These are phyloP conservation scores for Collybia mongolica DNA, from an alignment of 768 basidiomycete genomes.

Conservation along the genomic window DNA sequence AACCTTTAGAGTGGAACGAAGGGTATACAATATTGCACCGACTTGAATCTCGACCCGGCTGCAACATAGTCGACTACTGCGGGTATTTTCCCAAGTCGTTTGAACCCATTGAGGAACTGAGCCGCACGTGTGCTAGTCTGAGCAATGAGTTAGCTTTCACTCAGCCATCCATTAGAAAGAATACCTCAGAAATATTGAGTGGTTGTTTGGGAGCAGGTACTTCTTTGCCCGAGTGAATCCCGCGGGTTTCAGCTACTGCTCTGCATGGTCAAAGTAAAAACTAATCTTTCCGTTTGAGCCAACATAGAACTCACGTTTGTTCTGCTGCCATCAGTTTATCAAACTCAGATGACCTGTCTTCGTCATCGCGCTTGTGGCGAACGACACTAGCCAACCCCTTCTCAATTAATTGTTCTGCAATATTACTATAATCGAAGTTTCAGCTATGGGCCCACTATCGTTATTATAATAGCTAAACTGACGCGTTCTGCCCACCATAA, in stretches of 20 bases:
- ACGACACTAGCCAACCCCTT: constrained; percentile 89
- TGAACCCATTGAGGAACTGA: constrained; percentile 89
- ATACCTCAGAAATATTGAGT: constrained; percentile 89
- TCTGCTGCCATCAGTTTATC: constrained; percentile 96
- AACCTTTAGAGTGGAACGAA: neutral
- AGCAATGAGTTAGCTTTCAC: neutral
- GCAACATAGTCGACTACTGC: constrained; percentile 94
- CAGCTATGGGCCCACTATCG: neutral
- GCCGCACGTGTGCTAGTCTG: constrained; percentile 73
- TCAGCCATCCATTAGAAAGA: no score
- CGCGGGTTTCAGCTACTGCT: constrained; percentile 73
- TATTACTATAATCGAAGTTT: constrained; percentile 54
- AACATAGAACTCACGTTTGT: constrained; percentile 61
- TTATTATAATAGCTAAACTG: constrained; percentile 24
- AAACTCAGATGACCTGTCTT: constrained; percentile 93
- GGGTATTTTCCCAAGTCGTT: constrained; percentile 78
- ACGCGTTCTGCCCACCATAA: constrained; percentile 81
- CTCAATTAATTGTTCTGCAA: constrained; percentile 92
- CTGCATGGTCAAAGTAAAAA: constrained; percentile 34
- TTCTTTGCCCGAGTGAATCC: constrained; percentile 94
- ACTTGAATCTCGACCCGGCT: constrained; percentile 96
- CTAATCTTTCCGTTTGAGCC: neutral
- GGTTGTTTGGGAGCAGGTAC: constrained; percentile 75
- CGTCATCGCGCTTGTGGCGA: constrained; percentile 92
- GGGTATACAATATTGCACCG: constrained; percentile 13